Evolutionary conservation across 2,329 filamentous ascomycete genomes (phyloP).

Genomic region (Dothideomycetes sp.): DNA sequence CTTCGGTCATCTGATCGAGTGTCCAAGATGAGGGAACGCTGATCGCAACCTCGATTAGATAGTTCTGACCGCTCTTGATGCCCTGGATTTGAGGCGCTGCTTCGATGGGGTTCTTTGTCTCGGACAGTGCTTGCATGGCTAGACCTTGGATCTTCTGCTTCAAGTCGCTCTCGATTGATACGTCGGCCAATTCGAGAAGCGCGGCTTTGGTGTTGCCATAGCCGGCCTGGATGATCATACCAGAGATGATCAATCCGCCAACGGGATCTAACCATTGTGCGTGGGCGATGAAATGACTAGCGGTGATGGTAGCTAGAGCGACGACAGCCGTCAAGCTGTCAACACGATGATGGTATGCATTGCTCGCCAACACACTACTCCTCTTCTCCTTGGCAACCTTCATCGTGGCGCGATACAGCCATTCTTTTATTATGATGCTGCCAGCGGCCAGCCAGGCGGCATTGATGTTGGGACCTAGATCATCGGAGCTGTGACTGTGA

Average conservation of each 20-base stretch:
- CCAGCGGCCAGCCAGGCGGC: constrained; percentile 89
- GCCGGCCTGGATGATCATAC: constrained; percentile 87
- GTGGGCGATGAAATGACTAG: constrained; percentile 75
- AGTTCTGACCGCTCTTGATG: constrained; percentile 94
- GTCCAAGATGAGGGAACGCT: constrained; percentile 70
- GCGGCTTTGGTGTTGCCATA: constrained; percentile 75
- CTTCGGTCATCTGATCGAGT: constrained; percentile 55
- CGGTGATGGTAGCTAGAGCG: constrained; percentile 78
- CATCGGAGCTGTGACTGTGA: constrained; percentile 48
- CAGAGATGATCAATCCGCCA: constrained; percentile 81
- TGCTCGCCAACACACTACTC: constrained; percentile 90
- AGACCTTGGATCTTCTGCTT: constrained; percentile 62
- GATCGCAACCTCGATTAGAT: constrained; percentile 81
- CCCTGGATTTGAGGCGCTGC: constrained; percentile 50
- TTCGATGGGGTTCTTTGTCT: constrained; percentile 17
- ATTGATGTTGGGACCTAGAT: constrained; percentile 71
- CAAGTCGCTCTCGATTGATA: constrained; percentile 76
- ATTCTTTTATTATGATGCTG: constrained; percentile 89
- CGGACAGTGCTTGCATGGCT: constrained; percentile 47
- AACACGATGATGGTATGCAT: constrained; percentile 91
- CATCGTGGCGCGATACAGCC: constrained; percentile 95
- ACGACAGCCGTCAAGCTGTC: constrained; percentile 94
- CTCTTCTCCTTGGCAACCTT: constrained; percentile 91
- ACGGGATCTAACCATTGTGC: constrained; percentile 92
- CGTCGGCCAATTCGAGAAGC: constrained; percentile 83